Base-by-base conservation (phyloP, 441 rosid species). In the Pelargonium myrrhifolium region DNA sequence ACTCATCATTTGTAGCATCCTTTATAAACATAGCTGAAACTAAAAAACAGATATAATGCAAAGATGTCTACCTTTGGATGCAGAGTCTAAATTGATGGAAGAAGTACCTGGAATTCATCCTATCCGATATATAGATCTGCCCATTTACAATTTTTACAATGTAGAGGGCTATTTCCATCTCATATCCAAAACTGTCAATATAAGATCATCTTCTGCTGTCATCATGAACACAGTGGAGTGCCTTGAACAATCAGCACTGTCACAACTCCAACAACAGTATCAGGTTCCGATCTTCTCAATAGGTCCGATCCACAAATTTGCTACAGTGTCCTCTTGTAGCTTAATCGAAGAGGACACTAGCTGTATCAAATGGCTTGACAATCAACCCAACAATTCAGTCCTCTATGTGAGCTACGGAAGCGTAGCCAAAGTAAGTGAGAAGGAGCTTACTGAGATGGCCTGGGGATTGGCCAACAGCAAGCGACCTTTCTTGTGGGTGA, bases 401-500 rank as follows among this genome's bases (percentile, higher is more conserved):
- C 35, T 31, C 35, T 31, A 31, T 31, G 35, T 31, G 35, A 31
- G 35, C 35, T 85, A 81, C n/a, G 87, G 90, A 0, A 84, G 93
- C 66, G 0, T 81, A 0, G 86, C 78, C 2, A 60, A 68, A 12
- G 61, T 85, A 53, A 73, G 42, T 0, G 79, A 78, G 71, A n/a
- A 69, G 9, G 76, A 82, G 9, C 74, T 84, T 3, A 11, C 73
- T 22, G 93, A 85, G 72, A 65, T 87, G 67, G 87, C 88, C 49
- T 81, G 81, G 82, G 89, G 84, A 0, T 53, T 88, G 58, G 77
- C 74, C 21, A 81, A 83, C 28, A 77, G 87, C 65, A 71, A 79
- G 22, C 74, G 71, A 6, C 78, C 76, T 0, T 88, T 86, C 72
- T 76, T 88, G 64, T 84, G 82, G 90, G 89, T 84, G 18, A 78